Evolutionary conservation across 768 basidiomycete genomes (phyloP).

Genomic region (Tephrocybe sp.): DNA sequence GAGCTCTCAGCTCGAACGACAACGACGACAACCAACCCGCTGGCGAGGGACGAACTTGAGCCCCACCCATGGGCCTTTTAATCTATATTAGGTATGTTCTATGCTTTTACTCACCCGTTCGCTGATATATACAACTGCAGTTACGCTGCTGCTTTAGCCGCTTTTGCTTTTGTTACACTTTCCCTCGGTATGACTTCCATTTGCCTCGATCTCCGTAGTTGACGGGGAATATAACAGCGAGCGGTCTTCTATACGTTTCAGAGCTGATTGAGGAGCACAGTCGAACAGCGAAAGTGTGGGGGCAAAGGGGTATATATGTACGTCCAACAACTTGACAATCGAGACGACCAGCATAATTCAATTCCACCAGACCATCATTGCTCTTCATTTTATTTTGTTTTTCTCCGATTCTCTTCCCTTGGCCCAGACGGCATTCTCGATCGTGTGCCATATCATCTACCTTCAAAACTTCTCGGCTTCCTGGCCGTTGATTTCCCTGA

Average conservation of each 20-base stretch:
- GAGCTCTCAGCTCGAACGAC: not conserved
- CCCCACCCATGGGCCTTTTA: slow-evolving; percentile 46
- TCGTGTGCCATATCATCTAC: slow-evolving; percentile 83
- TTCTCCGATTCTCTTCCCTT: slow-evolving; percentile 81
- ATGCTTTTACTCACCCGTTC: not conserved
- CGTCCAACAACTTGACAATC: slow-evolving; percentile 26
- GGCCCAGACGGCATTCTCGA: slow-evolving; percentile 71
- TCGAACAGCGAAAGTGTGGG: slow-evolving; percentile 73
- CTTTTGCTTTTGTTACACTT: slow-evolving; percentile 87
- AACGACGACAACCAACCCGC: slow-evolving; percentile 8
- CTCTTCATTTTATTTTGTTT: slow-evolving; percentile 73
- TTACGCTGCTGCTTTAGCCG: slow-evolving; percentile 73
- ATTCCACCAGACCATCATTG: slow-evolving; percentile 63
- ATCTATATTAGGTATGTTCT: slow-evolving; percentile 56
- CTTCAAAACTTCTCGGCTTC: slow-evolving; percentile 85
- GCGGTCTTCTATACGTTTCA: slow-evolving; percentile 89
- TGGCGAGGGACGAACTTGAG: slow-evolving; percentile 8
- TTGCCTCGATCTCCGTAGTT: not conserved
- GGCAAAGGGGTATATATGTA: slow-evolving; percentile 87
- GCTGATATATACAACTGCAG: slow-evolving; percentile 30
- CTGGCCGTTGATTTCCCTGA: slow-evolving; percentile 93
- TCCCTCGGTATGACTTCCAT: slow-evolving; percentile 64
- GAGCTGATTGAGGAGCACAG: slow-evolving; percentile 96
- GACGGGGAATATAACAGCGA: slow-evolving; percentile 50
- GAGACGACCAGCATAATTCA: slow-evolving; percentile 1